Evolutionary conservation across 495 filamentous ascomycete genomes (phyloP).

Genomic region (Parathielavia hyrcaniae): DNA sequence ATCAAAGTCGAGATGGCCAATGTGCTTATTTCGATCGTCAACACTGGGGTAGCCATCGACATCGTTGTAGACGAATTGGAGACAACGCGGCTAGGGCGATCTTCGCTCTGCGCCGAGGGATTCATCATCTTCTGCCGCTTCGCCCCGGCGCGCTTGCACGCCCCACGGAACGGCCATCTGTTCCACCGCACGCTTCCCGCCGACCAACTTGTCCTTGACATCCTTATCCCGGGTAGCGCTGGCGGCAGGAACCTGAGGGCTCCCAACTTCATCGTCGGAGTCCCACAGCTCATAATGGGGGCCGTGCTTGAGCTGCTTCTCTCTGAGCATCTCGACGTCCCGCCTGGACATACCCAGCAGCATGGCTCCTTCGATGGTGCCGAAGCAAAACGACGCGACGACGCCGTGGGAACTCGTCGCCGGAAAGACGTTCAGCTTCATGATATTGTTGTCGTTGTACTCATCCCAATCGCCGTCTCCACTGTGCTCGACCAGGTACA

Average conservation of each 20-base stretch:
- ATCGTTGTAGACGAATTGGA: conserved; percentile 16
- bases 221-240: too few relatives aligned
- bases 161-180: conserved; percentile 6
- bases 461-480: not conserved
- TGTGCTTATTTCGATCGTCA: conserved; percentile 10
- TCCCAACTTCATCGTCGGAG: not conserved
- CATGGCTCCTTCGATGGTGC: conserved; percentile 17
- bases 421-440: conserved; percentile 15
- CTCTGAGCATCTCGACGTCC: conserved; percentile 12
- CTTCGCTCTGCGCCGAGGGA: not conserved
- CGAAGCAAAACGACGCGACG: conserved; percentile 16
- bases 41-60: not conserved
- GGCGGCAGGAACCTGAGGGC: too few relatives aligned
- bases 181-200: conserved; percentile 9
- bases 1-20: conserved; percentile 23
- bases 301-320: conserved; percentile 12
- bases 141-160: conserved; percentile 13
- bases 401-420: conserved; percentile 18
- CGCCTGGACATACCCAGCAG: conserved; percentile 10
- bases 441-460: not conserved
- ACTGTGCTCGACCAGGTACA: conserved; percentile 1
- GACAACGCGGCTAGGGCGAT: conserved; percentile 16
- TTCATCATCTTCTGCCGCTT: conserved; percentile 10
- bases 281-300: not conserved
- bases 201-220: not conserved